Evolutionary conservation across 2,329 filamentous ascomycete species (phyloP), one percentile per base, ranked within the genome.

Genomic region (Exophiala aquamarina): DNA sequence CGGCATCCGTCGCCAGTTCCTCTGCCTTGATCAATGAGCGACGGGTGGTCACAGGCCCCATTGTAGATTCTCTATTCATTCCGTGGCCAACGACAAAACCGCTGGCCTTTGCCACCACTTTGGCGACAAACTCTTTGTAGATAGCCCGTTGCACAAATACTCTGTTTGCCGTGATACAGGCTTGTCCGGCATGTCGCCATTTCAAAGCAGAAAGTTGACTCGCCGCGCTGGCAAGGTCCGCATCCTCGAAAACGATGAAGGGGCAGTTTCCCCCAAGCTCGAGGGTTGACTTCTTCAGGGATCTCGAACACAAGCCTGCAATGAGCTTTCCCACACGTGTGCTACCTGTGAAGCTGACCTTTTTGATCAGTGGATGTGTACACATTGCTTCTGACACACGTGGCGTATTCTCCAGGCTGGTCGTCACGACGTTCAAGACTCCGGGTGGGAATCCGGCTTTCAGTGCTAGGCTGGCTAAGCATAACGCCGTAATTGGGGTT

Each of bases 251-350:
- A 20, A 84, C 75, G 15, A 84, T 61, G 59, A 83, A 82, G 1
- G 81, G 81, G 49, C 81, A 84, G 61, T 84, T 84, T 14, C 81
- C 81, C 43, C 81, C 81, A 9, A 84, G 69, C 58, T 84, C 81
- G 7, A 84, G 70, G 0, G 81, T 84, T 14, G 81, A 71, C 56
- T 84, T 84, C 70, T 83, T 84, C 48, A 84, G 61, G 1, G 77
- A 79, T 34, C 79, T 74, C 0, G 78, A 68, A 57, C 81, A 84
- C 44, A 80, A 72, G 39, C 73, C 75, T 0, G 81, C 80, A 10
- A 84, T 73, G 10, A 84, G 66, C 62, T 84, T 84, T 32, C 82
- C 82, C 3, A 84, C 74, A 39, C 79, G 67, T 0, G 81, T 84
- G 38, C 71, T 74, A 26, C 78, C 78, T 2, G 82, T 85, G 55